A percentile compares a stretch with the other conserved stretches of the same genome.
These are phyloP conservation scores for Silene noctiflora DNA, from an alignment of 179 eudicot species.

Conservation along the genomic window DNA sequence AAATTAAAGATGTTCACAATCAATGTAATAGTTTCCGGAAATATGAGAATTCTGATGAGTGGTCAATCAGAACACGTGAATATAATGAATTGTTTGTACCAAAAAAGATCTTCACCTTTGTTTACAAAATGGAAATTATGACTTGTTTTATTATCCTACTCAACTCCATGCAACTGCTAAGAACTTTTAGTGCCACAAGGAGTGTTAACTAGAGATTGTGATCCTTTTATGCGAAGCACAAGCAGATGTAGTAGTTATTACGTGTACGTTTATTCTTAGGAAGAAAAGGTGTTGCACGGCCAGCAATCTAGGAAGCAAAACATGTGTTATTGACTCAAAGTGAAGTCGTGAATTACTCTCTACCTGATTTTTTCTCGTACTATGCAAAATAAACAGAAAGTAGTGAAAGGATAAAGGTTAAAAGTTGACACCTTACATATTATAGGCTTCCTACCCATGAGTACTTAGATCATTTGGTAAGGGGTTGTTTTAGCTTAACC, in stretches of 20 bases:
- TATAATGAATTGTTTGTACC: too few species aligned
- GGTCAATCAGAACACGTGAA: too few species aligned
- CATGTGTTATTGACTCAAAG: not conserved
- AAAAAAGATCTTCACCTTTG: not conserved
- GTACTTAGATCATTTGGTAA: too few species aligned
- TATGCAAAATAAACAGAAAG: too few species aligned
- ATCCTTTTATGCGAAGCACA: not conserved
- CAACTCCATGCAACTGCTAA: not conserved
- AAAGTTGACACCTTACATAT: not conserved
- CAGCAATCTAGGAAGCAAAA: not conserved
- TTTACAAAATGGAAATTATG: not conserved
- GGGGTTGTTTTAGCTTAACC: too few species aligned
- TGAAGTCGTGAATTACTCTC: not conserved
- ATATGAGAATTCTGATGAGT: too few species aligned
- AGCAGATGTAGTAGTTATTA: not conserved
- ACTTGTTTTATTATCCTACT: not conserved
- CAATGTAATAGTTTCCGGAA: too few species aligned
- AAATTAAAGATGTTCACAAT: too few species aligned
- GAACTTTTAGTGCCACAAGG: not conserved
- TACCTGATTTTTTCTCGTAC: not conserved
- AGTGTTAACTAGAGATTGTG: not conserved
- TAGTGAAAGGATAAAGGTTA: not conserved
- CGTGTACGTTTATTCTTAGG: not conserved
- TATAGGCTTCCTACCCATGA: too few species aligned
- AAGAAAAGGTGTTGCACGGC: not conserved